Conservation (phyloP, 2,329 filamentous ascomycete genomes). For the Xylariaceae sp. region DNA sequence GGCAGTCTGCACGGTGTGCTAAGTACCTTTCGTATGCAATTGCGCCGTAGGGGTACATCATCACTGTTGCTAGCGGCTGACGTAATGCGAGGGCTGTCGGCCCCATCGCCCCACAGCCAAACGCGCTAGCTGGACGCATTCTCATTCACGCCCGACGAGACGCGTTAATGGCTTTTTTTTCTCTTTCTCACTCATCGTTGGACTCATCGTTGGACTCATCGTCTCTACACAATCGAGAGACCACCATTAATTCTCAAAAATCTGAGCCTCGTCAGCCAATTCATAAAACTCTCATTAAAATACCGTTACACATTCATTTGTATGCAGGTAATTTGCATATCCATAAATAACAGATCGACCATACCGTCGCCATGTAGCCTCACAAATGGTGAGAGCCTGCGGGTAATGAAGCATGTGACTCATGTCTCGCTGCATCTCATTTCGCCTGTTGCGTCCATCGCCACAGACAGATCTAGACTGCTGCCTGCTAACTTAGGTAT, state of each 20-base stretch:
- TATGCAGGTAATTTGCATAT: too few relatives aligned
- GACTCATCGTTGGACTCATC: too few relatives aligned
- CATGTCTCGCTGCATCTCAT: background rate
- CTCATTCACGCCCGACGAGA: background rate
- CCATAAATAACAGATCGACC: background rate
- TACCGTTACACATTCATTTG: too few relatives aligned
- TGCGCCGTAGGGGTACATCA: too few relatives aligned
- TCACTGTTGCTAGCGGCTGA: background rate
- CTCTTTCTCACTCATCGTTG: too few relatives aligned
- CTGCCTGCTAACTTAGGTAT: background rate
- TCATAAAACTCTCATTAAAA: too few relatives aligned
- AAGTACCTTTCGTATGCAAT: too few relatives aligned
- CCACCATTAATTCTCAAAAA: too few relatives aligned
- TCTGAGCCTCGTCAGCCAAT: too few relatives aligned
- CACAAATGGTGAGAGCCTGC: background rate
- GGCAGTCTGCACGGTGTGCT: too few relatives aligned
- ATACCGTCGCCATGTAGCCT: background rate
- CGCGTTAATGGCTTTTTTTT: background rate
- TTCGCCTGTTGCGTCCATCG: background rate
- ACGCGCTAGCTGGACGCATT: background rate
- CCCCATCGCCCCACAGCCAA: background rate
- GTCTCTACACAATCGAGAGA: too few relatives aligned
- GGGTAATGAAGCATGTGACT: background rate
- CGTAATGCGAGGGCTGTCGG: background rate
- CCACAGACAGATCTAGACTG: background rate